Evolutionary conservation across 345 rosid genomes (phyloP), one percentile per base, ranked within the genome.

Genomic region (Barbarea vulgaris): DNA sequence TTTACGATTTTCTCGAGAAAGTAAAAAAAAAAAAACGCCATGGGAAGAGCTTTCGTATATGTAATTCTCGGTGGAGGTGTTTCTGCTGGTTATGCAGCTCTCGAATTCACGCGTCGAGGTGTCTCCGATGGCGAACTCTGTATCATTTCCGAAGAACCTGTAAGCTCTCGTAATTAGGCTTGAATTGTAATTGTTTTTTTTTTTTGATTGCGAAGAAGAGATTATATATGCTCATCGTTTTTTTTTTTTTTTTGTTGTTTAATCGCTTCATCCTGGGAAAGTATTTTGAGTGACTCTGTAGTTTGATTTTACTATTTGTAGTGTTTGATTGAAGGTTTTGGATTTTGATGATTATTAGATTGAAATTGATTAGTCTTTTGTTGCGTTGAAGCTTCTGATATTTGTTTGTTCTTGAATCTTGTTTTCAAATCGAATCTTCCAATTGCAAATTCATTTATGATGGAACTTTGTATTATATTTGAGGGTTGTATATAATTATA

Each of bases 21-120:
- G 39, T 76, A 15, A 48, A 33, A 33, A 3, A 27, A 33, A 6
- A 6, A 0, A 67, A 28, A 10, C 65, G 39, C 5, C 50, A 94
- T 94, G 97, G 99, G 97, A 72, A 92, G 99, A 84, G 99, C 94
- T 31, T 95, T 90, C 74, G 93, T 89, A 34, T 95, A 90, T 81
- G 99, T 95, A 64, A 92, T 92, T 65, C 80, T 95, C 2, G 99
- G 99, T 36, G 99, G 99, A 59, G 99, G 97, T 21, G 99, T 95
- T 7, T 89, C 96, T 34, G 96, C 97, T 79, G 99, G 99, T 6
- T 95, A 92, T 80, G 97, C 99, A 37, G 97, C 97, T 73, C 91
- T 95, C 72, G 97, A 95, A 82, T 89, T 92, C 86, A 80, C 91
- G n/a, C 83, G 80, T 71, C 77, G 79, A 83, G 93, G 97, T 19